These are phyloP conservation scores for Paramecium sexaurelia DNA, from an alignment of 73 alveolate genomes.

Conservation along the genomic window DNA sequence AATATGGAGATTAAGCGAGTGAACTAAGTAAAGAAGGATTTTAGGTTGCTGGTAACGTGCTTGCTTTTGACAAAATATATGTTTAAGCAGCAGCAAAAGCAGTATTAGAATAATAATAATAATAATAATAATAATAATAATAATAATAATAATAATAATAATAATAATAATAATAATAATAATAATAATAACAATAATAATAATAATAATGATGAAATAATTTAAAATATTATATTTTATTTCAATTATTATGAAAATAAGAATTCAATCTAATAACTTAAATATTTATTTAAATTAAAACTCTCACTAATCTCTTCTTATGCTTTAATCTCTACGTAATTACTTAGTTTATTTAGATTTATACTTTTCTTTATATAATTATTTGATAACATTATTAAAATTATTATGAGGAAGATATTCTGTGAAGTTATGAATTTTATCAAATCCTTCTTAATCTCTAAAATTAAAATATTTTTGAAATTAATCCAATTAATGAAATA, in stretches of 20 bases:
- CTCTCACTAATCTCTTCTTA: neutral
- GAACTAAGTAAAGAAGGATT: slow-evolving; percentile 43
- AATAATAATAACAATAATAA: neutral
- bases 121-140: slow-evolving; percentile 16
- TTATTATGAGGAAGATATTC: neutral
- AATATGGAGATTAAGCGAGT: slow-evolving; percentile 61
- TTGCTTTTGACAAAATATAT: neutral
- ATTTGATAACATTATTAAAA: neutral
- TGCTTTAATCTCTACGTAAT: neutral
- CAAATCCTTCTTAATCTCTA: neutral
- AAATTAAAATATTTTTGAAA: neutral
- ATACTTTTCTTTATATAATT: neutral
- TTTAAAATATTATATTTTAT: too few species aligned
- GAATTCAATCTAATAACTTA: too few species aligned
- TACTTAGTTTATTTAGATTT: neutral
- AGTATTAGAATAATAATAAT: neutral
- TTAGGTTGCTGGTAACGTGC: slow-evolving; percentile 34
- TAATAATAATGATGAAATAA: neutral
- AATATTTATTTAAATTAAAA: neutral
- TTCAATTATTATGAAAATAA: too few species aligned
- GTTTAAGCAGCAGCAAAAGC: slow-evolving; percentile 50
- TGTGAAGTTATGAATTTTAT: neutral
- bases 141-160: neutral
- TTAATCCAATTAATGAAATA: neutral
- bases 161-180: too few species aligned